These are phyloP conservation scores for Penicillium aurantiogriseum DNA, from an alignment of 2,329 filamentous ascomycete genomes.

Conservation along the genomic window DNA sequence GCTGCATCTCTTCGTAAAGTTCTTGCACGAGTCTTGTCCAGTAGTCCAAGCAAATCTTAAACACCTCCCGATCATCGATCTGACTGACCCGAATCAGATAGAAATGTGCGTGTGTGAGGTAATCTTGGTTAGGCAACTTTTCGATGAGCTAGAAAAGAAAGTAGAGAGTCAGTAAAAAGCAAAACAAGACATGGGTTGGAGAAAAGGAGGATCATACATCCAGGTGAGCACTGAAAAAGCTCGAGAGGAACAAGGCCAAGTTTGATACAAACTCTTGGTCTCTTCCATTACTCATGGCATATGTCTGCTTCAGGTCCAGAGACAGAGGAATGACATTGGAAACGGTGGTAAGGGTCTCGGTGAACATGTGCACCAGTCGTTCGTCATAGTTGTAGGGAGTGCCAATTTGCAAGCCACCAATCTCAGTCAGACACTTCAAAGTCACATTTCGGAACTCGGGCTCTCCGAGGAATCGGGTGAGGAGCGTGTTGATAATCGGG, in stretches of 20 bases:
- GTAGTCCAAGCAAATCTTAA: slow-evolving; percentile 99
- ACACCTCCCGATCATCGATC: slow-evolving; percentile 97
- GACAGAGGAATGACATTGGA: slow-evolving; percentile 88
- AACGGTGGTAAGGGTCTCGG: slow-evolving; percentile 88
- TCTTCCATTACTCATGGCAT: slow-evolving; percentile 82
- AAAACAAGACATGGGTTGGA: neutral
- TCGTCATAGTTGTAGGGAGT: slow-evolving; percentile 79
- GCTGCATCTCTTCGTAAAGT: slow-evolving; percentile 98
- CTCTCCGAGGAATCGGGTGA: slow-evolving; percentile 86
- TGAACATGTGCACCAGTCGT: slow-evolving; percentile 97
- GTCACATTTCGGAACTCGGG: slow-evolving; percentile 97
- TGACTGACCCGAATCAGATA: slow-evolving; percentile 98
- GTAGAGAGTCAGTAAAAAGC: slow-evolving; percentile 8
- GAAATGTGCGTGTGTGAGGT: slow-evolving; percentile 92
- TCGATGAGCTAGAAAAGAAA: slow-evolving; percentile 69
- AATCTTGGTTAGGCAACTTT: slow-evolving; percentile 91
- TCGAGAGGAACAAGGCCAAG: slow-evolving; percentile 89
- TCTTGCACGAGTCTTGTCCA: slow-evolving; percentile 99
- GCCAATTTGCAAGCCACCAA: slow-evolving; percentile 86
- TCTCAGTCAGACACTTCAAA: slow-evolving; percentile 94
- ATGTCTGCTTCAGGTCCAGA: slow-evolving; percentile 86
- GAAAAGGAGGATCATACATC: slow-evolving; percentile 55
- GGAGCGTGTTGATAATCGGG: slow-evolving; percentile 87
- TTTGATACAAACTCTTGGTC: slow-evolving; percentile 99
- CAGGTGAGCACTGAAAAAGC: slow-evolving; percentile 93